Evolutionary conservation across 2,329 filamentous ascomycete genomes (phyloP), one percentile per base, ranked within the genome.

Genomic region (Dactylonectria macrodidyma): DNA sequence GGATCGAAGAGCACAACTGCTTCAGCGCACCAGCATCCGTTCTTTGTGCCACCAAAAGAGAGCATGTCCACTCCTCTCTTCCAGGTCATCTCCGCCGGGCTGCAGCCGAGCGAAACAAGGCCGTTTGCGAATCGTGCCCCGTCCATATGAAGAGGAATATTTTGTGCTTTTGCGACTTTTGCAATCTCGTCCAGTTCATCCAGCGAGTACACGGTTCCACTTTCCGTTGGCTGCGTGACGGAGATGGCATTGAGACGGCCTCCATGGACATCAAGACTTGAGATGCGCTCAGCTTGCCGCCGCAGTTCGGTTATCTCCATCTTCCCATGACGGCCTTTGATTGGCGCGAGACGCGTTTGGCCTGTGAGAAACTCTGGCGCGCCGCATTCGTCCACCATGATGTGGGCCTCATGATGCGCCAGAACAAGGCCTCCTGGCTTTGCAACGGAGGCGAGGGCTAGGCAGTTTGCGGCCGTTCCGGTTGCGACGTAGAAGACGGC

Each of bases 21-120:
- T 16, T 60, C 58, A 14, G 58, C 58, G 14, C 58, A 60, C 58
- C 58, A 60, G 47, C 58, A 60, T 14, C 58, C 58, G 24, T 60
- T 60, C 47, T 60, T 60, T 11, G 58, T 60, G 3, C 46, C 58
- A 10, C 58, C 58, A 30, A 60, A 60, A 8, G 58, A 60, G 58
- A 60, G 58, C 10, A 60, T 54, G 30, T 60, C 58, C 3, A 60
- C 58, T 2, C 58, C 58, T n/a, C 58, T 33, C 22, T 52, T 60
- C 58, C 58, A 60, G 2, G 58, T 60, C 58, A 60, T 60, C 48
- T 60, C 58, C 3, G 58, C 58, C 2, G 58, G 58, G 24, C 58
- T 60, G 58, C 58, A 60, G 36, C 48, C 58, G 16, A 60, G 48
- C 4, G 58, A 60, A n/a, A 52, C 58, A 4, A 60, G 47, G 4